phyloP scores from a whole-genome alignment of 2,329 filamentous ascomycete species.

The Botrytis cinerea region DNA sequence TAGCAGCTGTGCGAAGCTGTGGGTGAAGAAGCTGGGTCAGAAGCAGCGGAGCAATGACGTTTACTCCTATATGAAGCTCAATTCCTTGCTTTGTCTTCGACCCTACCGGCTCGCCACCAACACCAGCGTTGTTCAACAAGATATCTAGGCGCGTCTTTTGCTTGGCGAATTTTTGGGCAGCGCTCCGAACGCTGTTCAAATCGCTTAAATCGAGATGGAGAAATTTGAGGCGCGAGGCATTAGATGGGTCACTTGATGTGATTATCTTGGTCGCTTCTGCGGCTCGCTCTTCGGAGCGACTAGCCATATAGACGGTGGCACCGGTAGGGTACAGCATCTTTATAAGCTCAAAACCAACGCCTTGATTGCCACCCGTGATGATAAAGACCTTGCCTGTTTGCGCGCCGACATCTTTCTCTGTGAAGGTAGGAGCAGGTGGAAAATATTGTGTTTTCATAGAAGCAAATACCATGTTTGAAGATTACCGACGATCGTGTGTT shows the following conservation, averaged over 20 bases:
- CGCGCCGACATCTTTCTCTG: slow-evolving; percentile 45
- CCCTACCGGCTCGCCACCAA: slow-evolving; percentile 39
- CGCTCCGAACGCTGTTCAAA: slow-evolving; percentile 42
- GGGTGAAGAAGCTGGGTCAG: slow-evolving; percentile 5
- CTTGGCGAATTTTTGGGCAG: slow-evolving; percentile 41
- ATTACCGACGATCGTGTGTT: too few relatives aligned
- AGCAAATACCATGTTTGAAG: too few relatives aligned
- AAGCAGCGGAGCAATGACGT: background rate
- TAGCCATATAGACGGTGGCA: slow-evolving; percentile 48
- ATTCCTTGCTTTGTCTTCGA: slow-evolving; percentile 40
- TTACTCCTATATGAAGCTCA: slow-evolving; percentile 42
- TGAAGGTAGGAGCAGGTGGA: slow-evolving; percentile 45
- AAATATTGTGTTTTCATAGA: slow-evolving; percentile 33
- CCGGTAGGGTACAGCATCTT: slow-evolving; percentile 45
- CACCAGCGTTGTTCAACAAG: slow-evolving; percentile 45
- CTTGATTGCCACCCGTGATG: slow-evolving; percentile 46
- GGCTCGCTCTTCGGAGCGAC: slow-evolving; percentile 44
- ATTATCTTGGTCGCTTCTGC: slow-evolving; percentile 41
- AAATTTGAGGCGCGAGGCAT: slow-evolving; percentile 41
- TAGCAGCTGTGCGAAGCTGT: background rate
- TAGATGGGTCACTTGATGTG: slow-evolving; percentile 39
- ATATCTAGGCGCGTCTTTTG: slow-evolving; percentile 45
- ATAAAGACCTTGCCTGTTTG: slow-evolving; percentile 44
- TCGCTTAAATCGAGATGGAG: slow-evolving; percentile 45
- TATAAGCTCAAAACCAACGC: slow-evolving; percentile 44